Percentiles rank a stretch among this genome's conserved stretches.
Evolutionary conservation across 805 yeast species (phyloP).

Genomic region (Candida morakotiae): DNA sequence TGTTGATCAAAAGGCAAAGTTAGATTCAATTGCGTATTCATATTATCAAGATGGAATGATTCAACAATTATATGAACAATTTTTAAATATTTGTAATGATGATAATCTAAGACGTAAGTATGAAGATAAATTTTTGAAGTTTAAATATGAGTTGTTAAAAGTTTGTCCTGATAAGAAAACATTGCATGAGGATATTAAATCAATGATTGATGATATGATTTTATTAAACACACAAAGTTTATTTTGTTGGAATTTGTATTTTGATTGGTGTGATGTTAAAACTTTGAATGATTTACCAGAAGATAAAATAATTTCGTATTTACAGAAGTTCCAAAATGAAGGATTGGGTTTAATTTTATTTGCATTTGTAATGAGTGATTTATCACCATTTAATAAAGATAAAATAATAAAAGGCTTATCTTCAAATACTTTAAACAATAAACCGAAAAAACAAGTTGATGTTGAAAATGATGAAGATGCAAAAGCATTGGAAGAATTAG

Average conservation of each 20-base stretch:
- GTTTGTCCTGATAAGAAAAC: slow-evolving; percentile 47
- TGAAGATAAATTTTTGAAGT: slow-evolving; percentile 60
- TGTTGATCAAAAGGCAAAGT: slow-evolving; percentile 32
- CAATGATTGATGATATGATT: slow-evolving; percentile 68
- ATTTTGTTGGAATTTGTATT: slow-evolving; percentile 67
- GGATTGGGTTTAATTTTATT: slow-evolving; percentile 62
- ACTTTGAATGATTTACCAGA: slow-evolving; percentile 46
- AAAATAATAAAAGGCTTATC: slow-evolving; percentile 17
- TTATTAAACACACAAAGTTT: slow-evolving; percentile 57
- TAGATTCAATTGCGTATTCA: slow-evolving; percentile 41
- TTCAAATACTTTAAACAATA: neutral
- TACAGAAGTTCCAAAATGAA: slow-evolving; percentile 52
- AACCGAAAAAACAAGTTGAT: slow-evolving; percentile 6
- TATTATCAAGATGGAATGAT: slow-evolving; percentile 49
- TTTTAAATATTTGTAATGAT: slow-evolving; percentile 56
- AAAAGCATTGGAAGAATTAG: slow-evolving; percentile 12
- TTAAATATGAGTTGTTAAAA: slow-evolving; percentile 50
- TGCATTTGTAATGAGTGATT: slow-evolving; percentile 62
- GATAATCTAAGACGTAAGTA: slow-evolving; percentile 53
- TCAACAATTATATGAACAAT: slow-evolving; percentile 48
- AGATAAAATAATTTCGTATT: slow-evolving; percentile 43
- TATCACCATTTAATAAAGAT: slow-evolving; percentile 54
- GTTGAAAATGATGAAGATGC: slow-evolving; percentile 14
- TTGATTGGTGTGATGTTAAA: slow-evolving; percentile 68
- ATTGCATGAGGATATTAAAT: slow-evolving; percentile 39